Evolutionary conservation across 345 rosid genomes (phyloP), one percentile per base, ranked within the genome.

Genomic region (Corymbia maculata): DNA sequence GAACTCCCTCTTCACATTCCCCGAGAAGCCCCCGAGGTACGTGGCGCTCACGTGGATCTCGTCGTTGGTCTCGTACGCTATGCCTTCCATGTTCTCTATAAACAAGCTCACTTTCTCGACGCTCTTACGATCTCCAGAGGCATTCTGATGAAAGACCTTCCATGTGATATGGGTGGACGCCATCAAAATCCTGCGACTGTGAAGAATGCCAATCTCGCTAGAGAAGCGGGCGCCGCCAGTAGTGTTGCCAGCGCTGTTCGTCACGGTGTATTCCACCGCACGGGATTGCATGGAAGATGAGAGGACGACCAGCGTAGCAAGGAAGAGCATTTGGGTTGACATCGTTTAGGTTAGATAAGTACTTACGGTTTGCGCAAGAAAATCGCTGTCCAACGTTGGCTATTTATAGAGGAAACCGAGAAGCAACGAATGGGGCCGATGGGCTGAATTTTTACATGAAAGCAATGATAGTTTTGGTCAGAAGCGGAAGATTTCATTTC

Each of bases 1-100:
- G 84, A 94, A 91, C 87, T 94, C 97, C 30, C 51, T 47, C 85
- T 53, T 95, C 3, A 94, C 79, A 32, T 96, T 92, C 6, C 95
- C 95, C 14, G 87, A 32, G 88, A 89, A 90, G 59, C 82, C 89
- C 12, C 89, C 93, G 0, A 93, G 61, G 80, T 91, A 93, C 12
- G 86, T 86, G 3, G 92, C 93, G 87, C 89, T 91, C n/a, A 94
- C 87, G 42, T 94, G 93, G 50, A 94, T 93, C 85, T 93, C 91
- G 45, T 90, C 88, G 79, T 88, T 87, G 86, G 5, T 19, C 11
- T 94, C 45, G 50, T 80, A 90, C 1, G 93, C 93, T 16, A 88
- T 90, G 3, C 92, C 93, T 21, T 52, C 92, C 52, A 86, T 82
- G 88, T 66, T 86, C 5, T 93, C 93, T 88, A 92, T 90, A 85